Evolutionary conservation across 148 eudicot species (phyloP), one percentile per base, ranked within the genome.

Genomic region (Bassia scoparia): DNA sequence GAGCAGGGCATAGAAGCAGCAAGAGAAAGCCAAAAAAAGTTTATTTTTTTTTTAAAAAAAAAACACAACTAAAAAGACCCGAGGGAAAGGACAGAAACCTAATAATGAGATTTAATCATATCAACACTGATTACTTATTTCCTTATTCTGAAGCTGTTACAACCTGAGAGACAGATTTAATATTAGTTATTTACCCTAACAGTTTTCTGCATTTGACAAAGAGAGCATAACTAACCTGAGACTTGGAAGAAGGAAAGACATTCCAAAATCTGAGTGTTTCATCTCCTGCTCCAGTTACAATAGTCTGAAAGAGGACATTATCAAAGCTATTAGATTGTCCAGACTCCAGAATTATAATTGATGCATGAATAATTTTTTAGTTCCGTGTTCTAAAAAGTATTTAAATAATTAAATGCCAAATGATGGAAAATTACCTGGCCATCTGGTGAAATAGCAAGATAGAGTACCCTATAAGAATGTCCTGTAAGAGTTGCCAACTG

Each of bases 281-380:
- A 82, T 92, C 98, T 74, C 98, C 98, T 8, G 98, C 96, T 74
- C 98, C 98, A 7, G 98, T 93, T 23, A 90, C 96, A 77, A 93
- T 90, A 61, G 96, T 87, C 98, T 93, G 87, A 20, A 74, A 75
- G 37, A 61, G 70, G 34, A 49, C 71, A 33, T 53, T 7, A 48
- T 67, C 49, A 23, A 49, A 77, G 43, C 18, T 38, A 31, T 60
- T 58, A 82, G 30, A 56, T 21, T 20, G 9, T n/a, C 4, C 56
- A 18, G 18, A 79, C 8, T 72, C 61, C 61, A 43, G 6, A 41
- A 41, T 29, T 38, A 34, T 41, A 5, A 5, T 41, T 1, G 9
- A n/a, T n/a, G n/a, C n/a, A n/a, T n/a, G n/a, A n/a, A n/a, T n/a
- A n/a, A n/a, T n/a, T n/a, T n/a, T n/a, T n/a, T n/a, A n/a, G n/a